These are phyloP conservation scores for Stachybotrys chartarum DNA, from an alignment of 2,329 filamentous ascomycete genomes.

Conservation along the genomic window DNA sequence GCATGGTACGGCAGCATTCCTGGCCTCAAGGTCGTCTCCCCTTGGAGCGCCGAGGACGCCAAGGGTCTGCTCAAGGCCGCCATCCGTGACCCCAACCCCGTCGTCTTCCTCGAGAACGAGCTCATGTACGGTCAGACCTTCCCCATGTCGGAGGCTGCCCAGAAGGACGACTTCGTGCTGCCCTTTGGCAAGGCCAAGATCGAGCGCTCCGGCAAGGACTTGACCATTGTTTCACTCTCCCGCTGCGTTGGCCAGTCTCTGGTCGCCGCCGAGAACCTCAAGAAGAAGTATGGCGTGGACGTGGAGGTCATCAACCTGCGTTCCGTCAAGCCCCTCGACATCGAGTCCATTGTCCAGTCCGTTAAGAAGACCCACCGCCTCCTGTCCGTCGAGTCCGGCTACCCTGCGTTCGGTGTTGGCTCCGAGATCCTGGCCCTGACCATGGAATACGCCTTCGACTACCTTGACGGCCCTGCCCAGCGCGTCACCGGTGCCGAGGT, in stretches of 20 bases:
- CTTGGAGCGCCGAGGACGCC: constrained; percentile 95
- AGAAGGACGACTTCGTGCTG: constrained; percentile 93
- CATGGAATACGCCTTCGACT: constrained; percentile 98
- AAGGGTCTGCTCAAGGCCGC: constrained; percentile 97
- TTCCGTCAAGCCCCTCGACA: constrained; percentile 91
- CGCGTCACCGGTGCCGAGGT: constrained; percentile 96
- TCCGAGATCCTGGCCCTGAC: constrained; percentile 89
- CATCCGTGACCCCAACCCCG: constrained; percentile 96
- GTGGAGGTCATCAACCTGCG: constrained; percentile 97
- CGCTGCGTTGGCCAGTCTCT: constrained; percentile 93
- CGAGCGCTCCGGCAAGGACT: constrained; percentile 89
- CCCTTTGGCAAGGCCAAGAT: constrained; percentile 99
- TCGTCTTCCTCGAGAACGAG: constrained; percentile 86
- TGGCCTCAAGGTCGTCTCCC: constrained; percentile 91
- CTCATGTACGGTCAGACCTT: constrained; percentile 88
- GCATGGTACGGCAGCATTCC: constrained; percentile 99
- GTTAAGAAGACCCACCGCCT: constrained; percentile 98
- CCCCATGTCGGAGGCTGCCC: constrained; percentile 94
- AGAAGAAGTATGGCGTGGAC: constrained; percentile 94
- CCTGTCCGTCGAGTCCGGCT: constrained; percentile 89
- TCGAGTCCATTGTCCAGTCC: constrained; percentile 91
- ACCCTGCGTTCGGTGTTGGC: constrained; percentile 88
- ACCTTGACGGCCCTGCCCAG: constrained; percentile 87
- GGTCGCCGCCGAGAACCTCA: constrained; percentile 79
- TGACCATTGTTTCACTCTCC: constrained; percentile 91